Base-by-base conservation (phyloP, 2,329 filamentous ascomycete genomes). In the Nakataea oryzae region DNA sequence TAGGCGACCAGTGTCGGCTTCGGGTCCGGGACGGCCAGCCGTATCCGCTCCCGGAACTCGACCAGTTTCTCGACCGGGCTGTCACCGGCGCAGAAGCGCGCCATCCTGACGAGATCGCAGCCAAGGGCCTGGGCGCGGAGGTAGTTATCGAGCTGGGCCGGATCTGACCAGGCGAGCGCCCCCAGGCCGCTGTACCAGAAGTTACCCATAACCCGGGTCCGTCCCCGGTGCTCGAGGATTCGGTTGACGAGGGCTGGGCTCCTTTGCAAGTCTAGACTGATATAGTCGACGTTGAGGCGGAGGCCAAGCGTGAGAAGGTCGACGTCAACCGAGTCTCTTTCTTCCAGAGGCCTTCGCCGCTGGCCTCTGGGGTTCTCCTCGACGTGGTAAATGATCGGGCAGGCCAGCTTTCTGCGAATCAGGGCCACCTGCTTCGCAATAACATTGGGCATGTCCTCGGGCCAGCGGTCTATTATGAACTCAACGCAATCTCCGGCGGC, bases 251-350 rank as follows among this genome's bases (percentile, higher is more conserved):
- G 68, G 0, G 73, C 72, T 58, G 83, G 76, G 54, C 76, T 79
- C 47, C 85, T 78, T 41, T 83, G 80, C 21, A 90, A 72, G 69
- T 90, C 86, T 6, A 90, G 73, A 41, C 83, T 85, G 60, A 86
- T 68, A 66, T 85, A 90, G 61, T 89, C 86, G 2, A 87, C 85
- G 1, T 82, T 85, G 57, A 90, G 77, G 17, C 86, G 82, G 27
- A 89, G 73, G 6, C 86, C 87, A 64, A 88, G 84, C 54, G 83
- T 78, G 27, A 88, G 76, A 30, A 89, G 73, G 62, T 81, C 78
- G 17, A 84, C 72, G 67, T 88, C 87, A 61, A 76, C 70, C 8
- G 70, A 60, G 61, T 76, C 70, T 62, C 71, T 74, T 64, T 79
- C 76, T 14, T 74, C 73, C 3, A 68, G 66, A 2, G 72, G 54